A percentile compares a stretch with the other conserved stretches of the same genome.
Conservation (phyloP, 2,329 filamentous ascomycete genomes). For the Penicillium aurantiogriseum region DNA sequence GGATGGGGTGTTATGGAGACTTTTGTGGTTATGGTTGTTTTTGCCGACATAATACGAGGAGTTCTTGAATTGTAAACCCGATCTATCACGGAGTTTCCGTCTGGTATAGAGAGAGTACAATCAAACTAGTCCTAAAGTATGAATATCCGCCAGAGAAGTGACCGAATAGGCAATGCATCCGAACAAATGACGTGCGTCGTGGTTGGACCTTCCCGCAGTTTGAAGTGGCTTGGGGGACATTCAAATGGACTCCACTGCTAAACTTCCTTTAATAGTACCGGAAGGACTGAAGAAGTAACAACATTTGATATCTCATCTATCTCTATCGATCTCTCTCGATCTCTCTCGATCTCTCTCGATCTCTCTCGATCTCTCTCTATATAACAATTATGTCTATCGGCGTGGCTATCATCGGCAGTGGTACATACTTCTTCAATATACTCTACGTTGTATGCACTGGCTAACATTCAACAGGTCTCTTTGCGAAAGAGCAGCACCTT, state of each 20-base stretch:
- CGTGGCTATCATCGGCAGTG: conserved; percentile 56
- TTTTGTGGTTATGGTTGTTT: neutral
- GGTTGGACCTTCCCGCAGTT: conserved; percentile 8
- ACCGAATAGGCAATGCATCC: neutral
- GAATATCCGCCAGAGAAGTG: neutral
- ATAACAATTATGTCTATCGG: conserved; percentile 39
- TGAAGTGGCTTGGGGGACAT: neutral
- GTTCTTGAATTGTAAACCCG: neutral
- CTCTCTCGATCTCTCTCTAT: neutral
- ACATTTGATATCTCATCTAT: neutral
- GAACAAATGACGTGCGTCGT: conserved; percentile 6
- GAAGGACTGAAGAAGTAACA: neutral
- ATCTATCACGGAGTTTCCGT: neutral
- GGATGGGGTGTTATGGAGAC: neutral
- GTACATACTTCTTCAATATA: conserved; percentile 23
- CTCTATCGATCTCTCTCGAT: too few species aligned
- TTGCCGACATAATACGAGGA: neutral
- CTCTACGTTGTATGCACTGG: neutral
- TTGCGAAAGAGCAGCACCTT: conserved; percentile 57
- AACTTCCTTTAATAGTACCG: neutral
- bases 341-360: too few species aligned
- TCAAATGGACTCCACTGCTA: neutral
- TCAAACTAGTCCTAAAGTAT: neutral
- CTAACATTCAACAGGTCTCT: conserved; percentile 47
- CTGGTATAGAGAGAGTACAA: neutral